Base-by-base conservation (phyloP, 441 rosid species). In the Erodium moschatum region DNA sequence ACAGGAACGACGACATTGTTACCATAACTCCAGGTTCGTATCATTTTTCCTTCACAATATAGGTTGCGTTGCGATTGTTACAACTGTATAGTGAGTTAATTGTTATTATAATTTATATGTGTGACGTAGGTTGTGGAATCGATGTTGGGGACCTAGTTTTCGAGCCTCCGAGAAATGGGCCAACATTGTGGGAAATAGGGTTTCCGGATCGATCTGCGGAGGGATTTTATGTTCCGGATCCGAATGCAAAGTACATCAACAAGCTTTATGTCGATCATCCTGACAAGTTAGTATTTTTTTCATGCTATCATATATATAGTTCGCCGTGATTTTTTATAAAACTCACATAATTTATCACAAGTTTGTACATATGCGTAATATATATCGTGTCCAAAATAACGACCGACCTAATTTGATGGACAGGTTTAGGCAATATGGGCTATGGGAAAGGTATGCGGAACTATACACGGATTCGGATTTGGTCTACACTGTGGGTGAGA, bases 181-280 rank as follows among this genome's bases (percentile, higher is more conserved):
- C 96, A 0, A 90, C 97, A 0, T 40, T 92, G 66, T 90, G 96
- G 98, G 98, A 92, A 75, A 90, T 90, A 15, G 98, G 97, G 19
- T 66, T 79, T 44, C 96, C 97, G 21, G 86, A 89, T 77, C 87
- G 94, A 42, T 80, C 91, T 63, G 92, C 97, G 8, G 87, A 83
- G 21, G 91, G 86, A 72, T 92, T 89, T 75, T 85, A 78, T 69
- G 74, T 85, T 68, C 98, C 97, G 0, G 91, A 86, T 69, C 94
- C 97, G 8, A 78, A 89, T 75, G 86, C 87, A 0, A 77, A 65
- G 8, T 88, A 81, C 66, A 72, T 89, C 67, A 92, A 90, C 71
- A 89, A 83, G 46, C 86, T 90, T 54, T 54, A 5, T 16, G 61
- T 54, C 24, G 1, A 54, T 16, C 61, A 54, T 80, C 97, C 92